These are phyloP conservation scores for Sarocladiaceae sp. DNA, from an alignment of 2,329 filamentous ascomycete genomes.

Conservation along the genomic window DNA sequence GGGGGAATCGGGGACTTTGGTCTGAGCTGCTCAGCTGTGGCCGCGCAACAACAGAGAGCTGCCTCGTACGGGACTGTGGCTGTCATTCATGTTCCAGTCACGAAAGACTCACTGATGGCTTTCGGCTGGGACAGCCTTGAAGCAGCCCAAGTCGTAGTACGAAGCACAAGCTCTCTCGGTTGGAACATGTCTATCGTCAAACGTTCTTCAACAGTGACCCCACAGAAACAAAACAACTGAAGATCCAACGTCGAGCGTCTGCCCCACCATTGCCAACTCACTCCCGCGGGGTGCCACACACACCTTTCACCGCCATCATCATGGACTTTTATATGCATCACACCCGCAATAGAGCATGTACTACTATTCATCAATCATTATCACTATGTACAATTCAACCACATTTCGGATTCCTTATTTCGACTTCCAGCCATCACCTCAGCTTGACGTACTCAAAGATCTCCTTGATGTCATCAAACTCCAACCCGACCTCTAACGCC, in stretches of 20 bases:
- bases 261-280: conserved; percentile 6
- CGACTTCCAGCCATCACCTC: background rate
- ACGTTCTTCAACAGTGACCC: background rate
- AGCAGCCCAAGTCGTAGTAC: too few relatives aligned
- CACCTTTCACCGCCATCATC: background rate
- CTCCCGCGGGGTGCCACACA: conserved; percentile 2
- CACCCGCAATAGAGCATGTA: too few relatives aligned
- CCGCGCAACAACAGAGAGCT: too few relatives aligned
- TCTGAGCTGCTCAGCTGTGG: conserved; percentile 6
- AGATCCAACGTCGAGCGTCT: background rate
- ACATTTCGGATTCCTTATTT: too few relatives aligned
- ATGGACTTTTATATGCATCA: background rate
- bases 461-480: conserved; percentile 20
- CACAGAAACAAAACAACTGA: conserved; percentile 5
- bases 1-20: background rate
- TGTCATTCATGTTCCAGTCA: background rate
- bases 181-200: background rate
- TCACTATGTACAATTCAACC: background rate
- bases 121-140: too few relatives aligned
- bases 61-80: too few relatives aligned
- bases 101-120: too few relatives aligned
- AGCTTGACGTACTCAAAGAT: conserved; percentile 20
- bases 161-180: too few relatives aligned
- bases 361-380: too few relatives aligned
- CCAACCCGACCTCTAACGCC: conserved; percentile 27